Percentiles rank a stretch among this genome's conserved stretches.
These are phyloP conservation scores for Penicillium antarcticum DNA, from an alignment of 495 filamentous ascomycete species.

Conservation along the genomic window DNA sequence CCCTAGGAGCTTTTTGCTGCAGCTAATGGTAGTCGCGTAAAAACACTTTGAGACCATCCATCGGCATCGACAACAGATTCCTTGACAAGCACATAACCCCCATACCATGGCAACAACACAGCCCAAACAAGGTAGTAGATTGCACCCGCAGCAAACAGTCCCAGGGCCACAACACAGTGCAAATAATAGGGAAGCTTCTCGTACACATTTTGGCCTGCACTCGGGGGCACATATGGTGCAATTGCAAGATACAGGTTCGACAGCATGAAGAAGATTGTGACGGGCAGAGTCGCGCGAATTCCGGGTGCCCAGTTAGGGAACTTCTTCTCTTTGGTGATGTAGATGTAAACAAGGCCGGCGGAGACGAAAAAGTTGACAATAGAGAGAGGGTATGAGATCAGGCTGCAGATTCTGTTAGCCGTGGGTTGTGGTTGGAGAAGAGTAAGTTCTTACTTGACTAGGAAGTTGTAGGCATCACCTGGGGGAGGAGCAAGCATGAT, in stretches of 20 bases:
- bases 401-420: constrained; percentile 33
- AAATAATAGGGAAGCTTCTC: constrained; percentile 64
- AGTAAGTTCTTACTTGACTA: constrained; percentile 47
- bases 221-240: constrained; percentile 64
- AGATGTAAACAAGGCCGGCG: constrained; percentile 53
- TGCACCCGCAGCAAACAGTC: constrained; percentile 51
- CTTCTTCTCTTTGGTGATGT: constrained; percentile 42
- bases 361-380: constrained; percentile 61
- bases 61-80: constrained; percentile 56
- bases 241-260: constrained; percentile 57
- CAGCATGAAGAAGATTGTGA: constrained; percentile 55
- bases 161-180: constrained; percentile 57
- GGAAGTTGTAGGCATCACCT: constrained; percentile 63
- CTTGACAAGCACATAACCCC: constrained; percentile 58
- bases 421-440: constrained; percentile 4
- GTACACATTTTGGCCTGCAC: constrained; percentile 54
- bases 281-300: constrained; percentile 34
- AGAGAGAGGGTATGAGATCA: constrained; percentile 59
- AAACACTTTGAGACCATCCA: constrained; percentile 46
- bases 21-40: constrained; percentile 26
- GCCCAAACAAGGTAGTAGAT: constrained; percentile 59
- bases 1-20: background rate
- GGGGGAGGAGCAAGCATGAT: constrained; percentile 62
- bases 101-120: constrained; percentile 47
- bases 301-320: constrained; percentile 37